Evolutionary conservation across 1,139 yeast genomes (phyloP).

Genomic region (Williopsis jadinii): DNA sequence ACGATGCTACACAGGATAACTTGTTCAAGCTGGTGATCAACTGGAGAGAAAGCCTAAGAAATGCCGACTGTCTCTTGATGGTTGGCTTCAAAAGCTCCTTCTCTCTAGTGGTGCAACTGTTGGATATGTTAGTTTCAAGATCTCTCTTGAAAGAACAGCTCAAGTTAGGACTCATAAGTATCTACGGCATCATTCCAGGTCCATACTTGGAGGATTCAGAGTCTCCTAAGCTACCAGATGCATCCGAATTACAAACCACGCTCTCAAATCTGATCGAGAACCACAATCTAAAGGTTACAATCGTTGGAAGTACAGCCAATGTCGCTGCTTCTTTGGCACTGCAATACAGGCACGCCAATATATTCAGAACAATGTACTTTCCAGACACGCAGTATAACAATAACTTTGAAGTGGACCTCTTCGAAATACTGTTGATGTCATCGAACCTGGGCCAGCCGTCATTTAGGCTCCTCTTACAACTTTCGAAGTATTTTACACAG

Average conservation of each 20-base stretch:
- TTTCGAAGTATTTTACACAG: constrained; percentile 14
- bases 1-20: constrained; percentile 10
- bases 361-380: constrained; percentile 35
- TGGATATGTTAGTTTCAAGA: constrained; percentile 12
- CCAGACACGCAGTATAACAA: constrained; percentile 21
- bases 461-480: constrained; percentile 14
- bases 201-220: constrained; percentile 9
- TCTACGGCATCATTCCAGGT: constrained; percentile 16
- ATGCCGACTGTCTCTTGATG: constrained; percentile 12
- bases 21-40: constrained; percentile 16
- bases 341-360: constrained; percentile 45
- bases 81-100: constrained; percentile 13
- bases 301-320: constrained; percentile 38
- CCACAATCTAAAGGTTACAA: constrained; percentile 41
- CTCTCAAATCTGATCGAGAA: constrained; percentile 3
- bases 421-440: constrained; percentile 30
- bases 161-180: constrained; percentile 14
- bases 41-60: constrained; percentile 17
- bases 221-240: constrained; percentile 1
- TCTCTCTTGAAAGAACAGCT: constrained; percentile 6
- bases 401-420: constrained; percentile 27
- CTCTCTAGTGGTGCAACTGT: constrained; percentile 10
- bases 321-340: constrained; percentile 35
- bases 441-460: constrained; percentile 24
- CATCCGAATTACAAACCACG: constrained; percentile 2